phyloP scores from a whole-genome alignment of 1,284 basidiomycete species.

The Anthracocystis walkeri region DNA sequence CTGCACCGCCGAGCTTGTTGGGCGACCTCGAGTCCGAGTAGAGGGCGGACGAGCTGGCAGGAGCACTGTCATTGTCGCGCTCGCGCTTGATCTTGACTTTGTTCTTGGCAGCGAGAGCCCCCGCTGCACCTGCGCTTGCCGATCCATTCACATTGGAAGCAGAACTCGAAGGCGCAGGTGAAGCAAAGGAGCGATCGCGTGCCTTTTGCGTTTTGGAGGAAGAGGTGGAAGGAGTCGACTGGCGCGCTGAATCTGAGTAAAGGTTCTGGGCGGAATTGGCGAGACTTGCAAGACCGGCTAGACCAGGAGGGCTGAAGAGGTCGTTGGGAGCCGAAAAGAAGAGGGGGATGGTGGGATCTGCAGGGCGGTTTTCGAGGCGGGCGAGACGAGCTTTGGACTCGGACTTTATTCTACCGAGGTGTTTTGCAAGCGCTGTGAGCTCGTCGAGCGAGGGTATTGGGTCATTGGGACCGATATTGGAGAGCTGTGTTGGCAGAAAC shows the following conservation, averaged over 20 bases:
- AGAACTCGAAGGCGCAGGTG: slow-evolving; percentile 31
- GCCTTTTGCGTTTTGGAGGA: slow-evolving; percentile 34
- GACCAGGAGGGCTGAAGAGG: slow-evolving; percentile 43
- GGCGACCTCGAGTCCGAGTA: slow-evolving; percentile 34
- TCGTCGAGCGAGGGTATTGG: slow-evolving; percentile 53
- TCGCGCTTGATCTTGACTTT: slow-evolving; percentile 53
- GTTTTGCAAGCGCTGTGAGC: slow-evolving; percentile 39
- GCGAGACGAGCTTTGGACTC: slow-evolving; percentile 37
- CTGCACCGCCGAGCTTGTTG: slow-evolving; percentile 18
- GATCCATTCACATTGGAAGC: slow-evolving; percentile 24
- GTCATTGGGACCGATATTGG: slow-evolving; percentile 44
- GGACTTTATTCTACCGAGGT: slow-evolving; percentile 40
- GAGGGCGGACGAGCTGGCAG: slow-evolving; percentile 28
- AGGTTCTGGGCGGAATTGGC: slow-evolving; percentile 25
- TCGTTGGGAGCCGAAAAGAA: slow-evolving; percentile 44
- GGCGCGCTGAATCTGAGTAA: slow-evolving; percentile 35
- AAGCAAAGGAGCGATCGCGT: slow-evolving; percentile 42
- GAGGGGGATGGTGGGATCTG: slow-evolving; percentile 37
- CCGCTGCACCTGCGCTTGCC: slow-evolving; percentile 5
- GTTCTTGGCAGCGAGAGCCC: slow-evolving; percentile 20
- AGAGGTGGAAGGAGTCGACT: slow-evolving; percentile 17
- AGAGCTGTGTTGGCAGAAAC: slow-evolving; percentile 48
- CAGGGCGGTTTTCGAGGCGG: slow-evolving; percentile 35
- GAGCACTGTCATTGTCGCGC: slow-evolving; percentile 39
- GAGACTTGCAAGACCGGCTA: slow-evolving; percentile 33